Percentiles rank a stretch among this genome's conserved stretches.
These are phyloP conservation scores for Dipodascopsis tothii DNA, from an alignment of 805 yeast genomes.

Conservation along the genomic window DNA sequence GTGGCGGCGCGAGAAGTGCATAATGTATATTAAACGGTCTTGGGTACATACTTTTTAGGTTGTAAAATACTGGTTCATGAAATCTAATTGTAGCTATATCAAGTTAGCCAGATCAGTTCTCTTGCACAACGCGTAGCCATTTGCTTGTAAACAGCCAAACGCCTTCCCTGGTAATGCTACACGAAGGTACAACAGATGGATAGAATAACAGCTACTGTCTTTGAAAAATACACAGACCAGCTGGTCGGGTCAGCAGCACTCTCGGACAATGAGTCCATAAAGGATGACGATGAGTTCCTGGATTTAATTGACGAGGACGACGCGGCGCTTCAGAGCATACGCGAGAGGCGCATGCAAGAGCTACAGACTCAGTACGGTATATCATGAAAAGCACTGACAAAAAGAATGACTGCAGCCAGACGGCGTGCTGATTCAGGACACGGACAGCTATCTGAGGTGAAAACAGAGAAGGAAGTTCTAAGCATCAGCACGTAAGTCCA, in stretches of 20 bases:
- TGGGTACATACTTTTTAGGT: too few species aligned
- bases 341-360: constrained; percentile 60
- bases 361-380: constrained; percentile 36
- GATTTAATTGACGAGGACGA: constrained; percentile 39
- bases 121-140: background rate
- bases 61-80: too few species aligned
- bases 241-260: background rate
- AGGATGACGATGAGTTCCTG: constrained; percentile 26
- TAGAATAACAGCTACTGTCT: background rate
- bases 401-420: constrained; percentile 32
- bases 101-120: too few species aligned
- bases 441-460: constrained; percentile 37
- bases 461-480: constrained; percentile 49
- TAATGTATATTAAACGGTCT: too few species aligned
- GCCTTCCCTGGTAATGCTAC: background rate
- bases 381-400: constrained; percentile 22
- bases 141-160: background rate
- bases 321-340: constrained; percentile 42
- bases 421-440: constrained; percentile 36
- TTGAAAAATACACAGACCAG: background rate
- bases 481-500: constrained; percentile 40
- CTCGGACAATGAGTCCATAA: background rate
- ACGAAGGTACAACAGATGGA: background rate
- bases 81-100: too few species aligned
- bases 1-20: background rate